A percentile compares a stretch with the other conserved stretches of the same genome.
phyloP scores from a whole-genome alignment of 1,139 yeast genomes.

The Sugiyamaella grinbergsii region DNA sequence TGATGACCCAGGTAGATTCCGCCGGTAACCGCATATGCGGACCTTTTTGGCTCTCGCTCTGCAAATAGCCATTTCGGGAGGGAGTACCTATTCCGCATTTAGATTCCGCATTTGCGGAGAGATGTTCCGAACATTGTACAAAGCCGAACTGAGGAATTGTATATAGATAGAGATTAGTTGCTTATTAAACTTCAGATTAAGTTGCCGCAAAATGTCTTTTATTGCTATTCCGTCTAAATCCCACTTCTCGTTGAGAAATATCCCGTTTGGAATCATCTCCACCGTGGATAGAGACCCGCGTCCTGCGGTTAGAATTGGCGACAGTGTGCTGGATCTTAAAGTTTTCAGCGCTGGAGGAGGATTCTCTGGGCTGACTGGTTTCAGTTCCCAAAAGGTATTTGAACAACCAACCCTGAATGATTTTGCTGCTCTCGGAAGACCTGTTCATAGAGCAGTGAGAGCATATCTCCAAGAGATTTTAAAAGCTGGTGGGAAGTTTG shows the following conservation, averaged over 20 bases:
- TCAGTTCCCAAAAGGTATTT: constrained; percentile 20
- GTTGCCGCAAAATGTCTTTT: constrained; percentile 11
- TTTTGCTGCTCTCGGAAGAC: constrained; percentile 34
- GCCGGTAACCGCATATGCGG: no score
- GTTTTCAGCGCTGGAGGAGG: constrained; percentile 27
- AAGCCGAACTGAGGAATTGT: no score
- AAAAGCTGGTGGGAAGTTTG: constrained; percentile 25
- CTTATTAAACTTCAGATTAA: neutral
- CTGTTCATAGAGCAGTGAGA: constrained; percentile 28
- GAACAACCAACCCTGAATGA: constrained; percentile 27
- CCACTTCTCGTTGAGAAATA: constrained; percentile 31
- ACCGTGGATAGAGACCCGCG: constrained; percentile 24
- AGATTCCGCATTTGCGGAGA: constrained; percentile 9
- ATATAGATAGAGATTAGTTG: no score
- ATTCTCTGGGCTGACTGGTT: constrained; percentile 18
- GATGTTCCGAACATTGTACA: constrained; percentile 2
- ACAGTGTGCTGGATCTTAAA: constrained; percentile 29
- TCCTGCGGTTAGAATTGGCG: constrained; percentile 31
- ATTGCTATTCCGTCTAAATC: constrained; percentile 23
- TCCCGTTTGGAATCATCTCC: constrained; percentile 34
- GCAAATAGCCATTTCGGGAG: no score
- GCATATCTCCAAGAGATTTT: constrained; percentile 30
- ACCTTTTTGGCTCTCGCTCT: no score
- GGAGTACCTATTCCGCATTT: neutral
- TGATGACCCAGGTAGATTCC: no score